Percentiles rank a stretch among this genome's conserved stretches.
These are phyloP conservation scores for Quambalaria eucalypti DNA, from an alignment of 1,284 basidiomycete species.

Conservation along the genomic window DNA sequence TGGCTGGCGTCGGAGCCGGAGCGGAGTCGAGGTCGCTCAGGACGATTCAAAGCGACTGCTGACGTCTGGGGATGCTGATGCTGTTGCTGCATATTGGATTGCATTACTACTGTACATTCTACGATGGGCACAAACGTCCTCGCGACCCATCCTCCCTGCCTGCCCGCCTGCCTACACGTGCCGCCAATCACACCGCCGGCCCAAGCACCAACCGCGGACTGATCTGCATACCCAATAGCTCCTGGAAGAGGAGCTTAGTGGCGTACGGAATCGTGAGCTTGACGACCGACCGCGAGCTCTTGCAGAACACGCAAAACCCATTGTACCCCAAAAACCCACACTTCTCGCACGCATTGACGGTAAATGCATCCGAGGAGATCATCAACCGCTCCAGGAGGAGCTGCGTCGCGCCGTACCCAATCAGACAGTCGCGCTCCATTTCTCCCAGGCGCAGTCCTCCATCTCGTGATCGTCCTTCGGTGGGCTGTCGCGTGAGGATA, in stretches of 20 bases:
- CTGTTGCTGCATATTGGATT: no score
- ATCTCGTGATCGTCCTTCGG: slow-evolving; percentile 93
- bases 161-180: no score
- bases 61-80: no score
- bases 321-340: slow-evolving; percentile 90
- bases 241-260: slow-evolving; percentile 91
- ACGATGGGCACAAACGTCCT: no score
- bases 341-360: slow-evolving; percentile 86
- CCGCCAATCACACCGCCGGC: slow-evolving; percentile 27
- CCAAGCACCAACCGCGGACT: slow-evolving; percentile 49
- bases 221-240: slow-evolving; percentile 58
- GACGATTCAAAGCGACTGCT: no score
- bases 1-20: no score
- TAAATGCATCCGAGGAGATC: slow-evolving; percentile 84
- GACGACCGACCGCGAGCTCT: slow-evolving; percentile 88
- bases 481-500: slow-evolving; percentile 91
- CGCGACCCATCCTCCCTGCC: no score
- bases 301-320: slow-evolving; percentile 57
- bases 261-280: slow-evolving; percentile 97
- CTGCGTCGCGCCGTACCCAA: slow-evolving; percentile 65
- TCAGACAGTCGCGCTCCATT: slow-evolving; percentile 85
- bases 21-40: no score
- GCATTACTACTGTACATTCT: no score
- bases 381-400: slow-evolving; percentile 89
- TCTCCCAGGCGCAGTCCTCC: slow-evolving; percentile 94